phyloP scores from a whole-genome alignment of 352 stramenopile species.

The Ophiocytium majus region DNA sequence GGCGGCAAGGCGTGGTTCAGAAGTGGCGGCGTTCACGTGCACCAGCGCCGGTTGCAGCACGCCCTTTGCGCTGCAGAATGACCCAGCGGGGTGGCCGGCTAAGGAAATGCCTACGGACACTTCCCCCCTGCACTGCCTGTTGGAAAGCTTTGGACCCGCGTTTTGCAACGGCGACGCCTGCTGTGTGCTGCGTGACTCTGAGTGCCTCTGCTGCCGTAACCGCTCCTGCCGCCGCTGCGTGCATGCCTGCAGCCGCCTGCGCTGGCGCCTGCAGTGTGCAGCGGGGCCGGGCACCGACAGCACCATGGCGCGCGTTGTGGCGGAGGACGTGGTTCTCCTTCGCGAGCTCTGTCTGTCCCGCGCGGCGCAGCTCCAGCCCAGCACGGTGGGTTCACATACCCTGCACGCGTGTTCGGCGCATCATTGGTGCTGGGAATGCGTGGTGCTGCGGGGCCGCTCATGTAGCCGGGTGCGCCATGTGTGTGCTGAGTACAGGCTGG shows the following conservation, averaged over 20 bases:
- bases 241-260: constrained; percentile 10
- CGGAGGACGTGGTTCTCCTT: constrained; percentile 38
- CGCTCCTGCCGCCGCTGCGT: too few species aligned
- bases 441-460: not conserved
- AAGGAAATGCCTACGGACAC: not conserved
- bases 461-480: not conserved
- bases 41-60: not conserved
- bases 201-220: too few species aligned
- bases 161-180: not conserved
- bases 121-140: not conserved
- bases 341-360: constrained; percentile 25
- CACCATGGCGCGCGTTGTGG: constrained; percentile 20
- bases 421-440: not conserved
- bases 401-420: not conserved
- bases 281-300: not conserved
- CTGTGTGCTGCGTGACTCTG: not conserved
- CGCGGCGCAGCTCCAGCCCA: not conserved
- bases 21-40: not conserved
- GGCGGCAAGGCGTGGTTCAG: not conserved
- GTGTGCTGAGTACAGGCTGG: not conserved
- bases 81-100: not conserved
- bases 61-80: not conserved
- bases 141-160: not conserved
- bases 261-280: not conserved
- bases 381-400: too few species aligned